Percentiles rank a stretch among this genome's conserved stretches.
phyloP scores from a whole-genome alignment of 768 basidiomycete species.

The Termitomyces sp. region DNA sequence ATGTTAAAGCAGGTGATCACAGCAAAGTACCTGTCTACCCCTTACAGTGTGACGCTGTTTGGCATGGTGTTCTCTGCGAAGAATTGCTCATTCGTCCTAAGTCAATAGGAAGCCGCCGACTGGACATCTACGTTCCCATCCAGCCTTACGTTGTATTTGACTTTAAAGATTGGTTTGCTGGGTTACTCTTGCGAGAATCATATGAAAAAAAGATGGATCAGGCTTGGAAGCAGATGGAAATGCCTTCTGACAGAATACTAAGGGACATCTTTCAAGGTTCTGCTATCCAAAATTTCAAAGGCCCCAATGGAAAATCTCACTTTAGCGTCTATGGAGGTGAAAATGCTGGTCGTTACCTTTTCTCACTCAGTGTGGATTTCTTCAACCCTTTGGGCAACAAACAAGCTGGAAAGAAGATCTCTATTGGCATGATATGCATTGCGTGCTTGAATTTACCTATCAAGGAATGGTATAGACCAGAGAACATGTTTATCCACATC shows the following conservation, averaged over 20 bases:
- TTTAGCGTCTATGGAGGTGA: no score
- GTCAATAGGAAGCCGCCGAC: not conserved
- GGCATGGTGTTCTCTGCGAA: not conserved
- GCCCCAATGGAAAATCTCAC: conserved; percentile 20
- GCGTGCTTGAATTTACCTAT: no score
- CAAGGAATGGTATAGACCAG: no score
- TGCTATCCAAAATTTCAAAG: conserved; percentile 23
- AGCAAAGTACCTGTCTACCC: no score
- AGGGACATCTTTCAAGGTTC: conserved; percentile 26
- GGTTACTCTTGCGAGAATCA: not conserved
- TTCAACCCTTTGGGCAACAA: conserved; percentile 22
- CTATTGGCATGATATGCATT: no score
- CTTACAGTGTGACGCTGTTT: not conserved
- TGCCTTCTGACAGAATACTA: not conserved
- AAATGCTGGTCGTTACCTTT: no score
- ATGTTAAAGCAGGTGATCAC: not conserved
- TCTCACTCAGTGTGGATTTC: no score
- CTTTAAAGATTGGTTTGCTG: not conserved
- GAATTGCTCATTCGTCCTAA: not conserved
- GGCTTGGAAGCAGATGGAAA: not conserved
- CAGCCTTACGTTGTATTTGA: not conserved
- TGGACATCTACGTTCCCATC: not conserved
- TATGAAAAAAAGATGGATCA: not conserved
- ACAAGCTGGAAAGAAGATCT: no score
- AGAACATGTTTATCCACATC: not conserved